A percentile compares a stretch with the other conserved stretches of the same genome.
phyloP scores from a whole-genome alignment of 352 stramenopile species.

The Thalassiosira mediterranea region DNA sequence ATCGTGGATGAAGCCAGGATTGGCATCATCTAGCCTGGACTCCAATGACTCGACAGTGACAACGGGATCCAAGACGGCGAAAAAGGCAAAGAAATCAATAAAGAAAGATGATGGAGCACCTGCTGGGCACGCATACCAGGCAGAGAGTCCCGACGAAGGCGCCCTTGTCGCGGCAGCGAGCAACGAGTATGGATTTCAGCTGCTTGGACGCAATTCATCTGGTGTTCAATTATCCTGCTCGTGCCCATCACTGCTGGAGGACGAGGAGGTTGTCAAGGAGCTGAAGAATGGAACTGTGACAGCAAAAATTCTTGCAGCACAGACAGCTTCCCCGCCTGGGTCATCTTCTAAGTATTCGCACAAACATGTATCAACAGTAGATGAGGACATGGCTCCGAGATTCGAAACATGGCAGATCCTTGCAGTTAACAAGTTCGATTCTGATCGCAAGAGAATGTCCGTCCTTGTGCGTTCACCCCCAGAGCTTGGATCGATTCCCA shows the following conservation, averaged over 20 bases:
- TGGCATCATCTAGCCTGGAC: constrained; percentile 4
- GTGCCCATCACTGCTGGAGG: constrained; percentile 65
- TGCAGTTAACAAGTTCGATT: constrained; percentile 98
- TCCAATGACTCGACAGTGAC: constrained; percentile 22
- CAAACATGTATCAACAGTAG: constrained; percentile 27
- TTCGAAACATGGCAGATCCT: constrained; percentile 90
- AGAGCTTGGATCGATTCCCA: constrained; percentile 74
- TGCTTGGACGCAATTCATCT: constrained; percentile 71
- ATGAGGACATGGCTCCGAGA: constrained; percentile 11
- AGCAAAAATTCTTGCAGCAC: constrained; percentile 57
- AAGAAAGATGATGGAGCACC: constrained; percentile 77
- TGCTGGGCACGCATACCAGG: constrained; percentile 78
- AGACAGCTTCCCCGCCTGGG: constrained; percentile 36
- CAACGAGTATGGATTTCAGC: constrained; percentile 79
- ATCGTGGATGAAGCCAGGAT: constrained; percentile 12
- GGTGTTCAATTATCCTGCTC: constrained; percentile 68
- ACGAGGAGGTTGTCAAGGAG: constrained; percentile 55
- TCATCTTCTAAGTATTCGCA: constrained; percentile 36
- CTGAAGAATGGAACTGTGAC: constrained; percentile 63
- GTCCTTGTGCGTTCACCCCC: constrained; percentile 89
- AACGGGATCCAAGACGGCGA: constrained; percentile 9
- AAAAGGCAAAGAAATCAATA: constrained; percentile 31
- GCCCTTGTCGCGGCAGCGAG: constrained; percentile 79
- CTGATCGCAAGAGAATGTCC: constrained; percentile 97
- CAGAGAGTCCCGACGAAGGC: constrained; percentile 83